Evolutionary conservation across 2,329 filamentous ascomycete genomes (phyloP).

Genomic region (Botrytis hyacinthi): DNA sequence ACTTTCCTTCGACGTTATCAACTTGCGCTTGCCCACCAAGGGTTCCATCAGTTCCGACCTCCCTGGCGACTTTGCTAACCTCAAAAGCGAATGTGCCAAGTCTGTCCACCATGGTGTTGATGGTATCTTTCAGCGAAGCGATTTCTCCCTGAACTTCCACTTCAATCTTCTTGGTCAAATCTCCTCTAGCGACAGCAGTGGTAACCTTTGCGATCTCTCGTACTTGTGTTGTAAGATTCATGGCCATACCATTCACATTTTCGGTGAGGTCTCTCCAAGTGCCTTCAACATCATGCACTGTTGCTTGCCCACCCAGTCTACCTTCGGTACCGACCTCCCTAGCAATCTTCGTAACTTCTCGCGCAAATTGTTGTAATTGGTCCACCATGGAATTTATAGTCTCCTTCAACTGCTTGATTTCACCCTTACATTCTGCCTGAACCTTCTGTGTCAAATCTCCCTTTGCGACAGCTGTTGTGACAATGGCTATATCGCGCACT

Average conservation of each 20-base stretch:
- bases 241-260: slow-evolving; percentile 97
- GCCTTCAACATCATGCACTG: slow-evolving; percentile 92
- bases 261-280: slow-evolving; percentile 96
- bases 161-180: slow-evolving; percentile 93
- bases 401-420: slow-evolving; percentile 91
- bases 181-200: slow-evolving; percentile 89
- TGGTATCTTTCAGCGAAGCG: slow-evolving; percentile 90
- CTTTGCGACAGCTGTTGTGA: slow-evolving; percentile 69
- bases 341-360: slow-evolving; percentile 94
- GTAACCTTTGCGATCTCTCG: slow-evolving; percentile 97
- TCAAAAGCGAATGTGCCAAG: slow-evolving; percentile 94
- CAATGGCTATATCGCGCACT: slow-evolving; percentile 90
- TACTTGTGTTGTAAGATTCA: slow-evolving; percentile 96
- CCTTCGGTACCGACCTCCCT: slow-evolving; percentile 96
- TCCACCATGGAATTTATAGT: slow-evolving; percentile 99
- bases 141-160: slow-evolving; percentile 95
- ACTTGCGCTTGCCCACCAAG: slow-evolving; percentile 92
- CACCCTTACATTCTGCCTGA: slow-evolving; percentile 85
- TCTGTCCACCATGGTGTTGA: slow-evolving; percentile 98
- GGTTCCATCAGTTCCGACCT: slow-evolving; percentile 94
- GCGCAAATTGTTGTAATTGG: slow-evolving; percentile 92
- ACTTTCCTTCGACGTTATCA: slow-evolving; percentile 94
- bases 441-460: slow-evolving; percentile 97
- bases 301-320: slow-evolving; percentile 88
- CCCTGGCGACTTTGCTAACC: slow-evolving; percentile 90